These are phyloP conservation scores for Rhodotorula mucilaginosa DNA, from an alignment of 1,284 basidiomycete genomes.

Conservation along the genomic window DNA sequence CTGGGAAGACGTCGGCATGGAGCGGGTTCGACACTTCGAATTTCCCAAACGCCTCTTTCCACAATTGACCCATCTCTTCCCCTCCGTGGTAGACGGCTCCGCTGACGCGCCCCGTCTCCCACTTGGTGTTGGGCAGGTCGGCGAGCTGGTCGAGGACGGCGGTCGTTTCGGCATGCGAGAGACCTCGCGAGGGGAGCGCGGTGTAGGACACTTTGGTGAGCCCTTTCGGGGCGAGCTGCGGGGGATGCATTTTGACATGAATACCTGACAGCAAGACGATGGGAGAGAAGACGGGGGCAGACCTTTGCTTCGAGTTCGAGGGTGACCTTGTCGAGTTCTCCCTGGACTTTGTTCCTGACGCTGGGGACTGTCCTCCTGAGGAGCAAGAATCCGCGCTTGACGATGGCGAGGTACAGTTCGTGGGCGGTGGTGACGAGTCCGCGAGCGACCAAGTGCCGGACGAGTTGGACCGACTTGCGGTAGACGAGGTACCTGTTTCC, in stretches of 20 bases:
- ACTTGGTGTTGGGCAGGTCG: slow-evolving; percentile 56
- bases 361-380: slow-evolving; percentile 57
- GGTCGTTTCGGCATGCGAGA: slow-evolving; percentile 71
- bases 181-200: slow-evolving; percentile 65
- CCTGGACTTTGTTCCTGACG: slow-evolving; percentile 63
- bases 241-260: slow-evolving; percentile 53
- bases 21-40: slow-evolving; percentile 74
- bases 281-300: no score
- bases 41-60: slow-evolving; percentile 50
- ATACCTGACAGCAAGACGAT: not conserved
- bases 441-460: slow-evolving; percentile 37
- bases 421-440: slow-evolving; percentile 33
- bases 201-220: slow-evolving; percentile 63
- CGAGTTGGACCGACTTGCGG: slow-evolving; percentile 22
- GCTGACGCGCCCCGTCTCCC: slow-evolving; percentile 73
- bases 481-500: slow-evolving; percentile 37
- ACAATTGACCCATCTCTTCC: slow-evolving; percentile 63
- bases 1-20: slow-evolving; percentile 88
- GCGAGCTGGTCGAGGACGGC: slow-evolving; percentile 78
- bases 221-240: slow-evolving; percentile 64
- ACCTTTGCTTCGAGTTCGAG: slow-evolving; percentile 40
- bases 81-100: slow-evolving; percentile 60
- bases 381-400: slow-evolving; percentile 52
- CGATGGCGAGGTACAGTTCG: slow-evolving; percentile 33
- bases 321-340: slow-evolving; percentile 62